Conservation (phyloP, 139 green algal species). For the Chlamydomonas schloesseri region DNA sequence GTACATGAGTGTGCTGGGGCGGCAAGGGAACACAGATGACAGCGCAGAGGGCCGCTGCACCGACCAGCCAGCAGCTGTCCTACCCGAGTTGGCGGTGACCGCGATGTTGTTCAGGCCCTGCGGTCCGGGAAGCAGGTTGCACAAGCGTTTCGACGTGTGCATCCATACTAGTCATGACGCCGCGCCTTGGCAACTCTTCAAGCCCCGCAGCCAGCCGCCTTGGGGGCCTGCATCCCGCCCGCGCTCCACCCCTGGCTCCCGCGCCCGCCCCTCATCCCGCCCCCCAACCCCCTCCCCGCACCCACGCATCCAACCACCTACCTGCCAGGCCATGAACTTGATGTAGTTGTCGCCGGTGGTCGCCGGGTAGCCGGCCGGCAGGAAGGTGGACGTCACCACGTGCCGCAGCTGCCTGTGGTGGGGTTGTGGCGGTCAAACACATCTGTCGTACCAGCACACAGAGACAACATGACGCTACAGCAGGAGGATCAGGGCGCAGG, state of each 20-base stretch:
- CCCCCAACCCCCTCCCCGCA: not conserved
- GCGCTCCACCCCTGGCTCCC: not conserved
- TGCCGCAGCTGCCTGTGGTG: constrained; percentile 14
- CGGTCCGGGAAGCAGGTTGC: not conserved
- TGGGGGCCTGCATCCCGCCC: too few relatives aligned
- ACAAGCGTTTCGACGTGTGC: too few relatives aligned
- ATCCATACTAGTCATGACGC: too few relatives aligned
- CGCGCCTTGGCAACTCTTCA: too few relatives aligned
- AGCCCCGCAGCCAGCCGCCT: too few relatives aligned
- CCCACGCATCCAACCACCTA: not conserved
- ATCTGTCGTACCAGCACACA: too few relatives aligned
- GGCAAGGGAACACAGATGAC: too few relatives aligned
- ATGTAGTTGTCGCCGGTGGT: constrained; percentile 58
- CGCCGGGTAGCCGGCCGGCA: constrained; percentile 63
- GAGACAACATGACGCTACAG: too few relatives aligned
- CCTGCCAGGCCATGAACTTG: constrained; percentile 49
- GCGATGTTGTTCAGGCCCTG: constrained; percentile 65
- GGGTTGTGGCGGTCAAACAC: not conserved
- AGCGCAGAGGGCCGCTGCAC: too few relatives aligned
- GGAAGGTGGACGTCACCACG: constrained; percentile 56
- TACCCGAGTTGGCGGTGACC: constrained; percentile 60
- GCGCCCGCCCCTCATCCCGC: not conserved
- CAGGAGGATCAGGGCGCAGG: too few relatives aligned
- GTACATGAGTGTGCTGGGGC: too few relatives aligned
- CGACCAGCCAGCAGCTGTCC: too few relatives aligned